phyloP scores from a whole-genome alignment of 1,139 yeast genomes.

The Magnusiomyces ingens region DNA sequence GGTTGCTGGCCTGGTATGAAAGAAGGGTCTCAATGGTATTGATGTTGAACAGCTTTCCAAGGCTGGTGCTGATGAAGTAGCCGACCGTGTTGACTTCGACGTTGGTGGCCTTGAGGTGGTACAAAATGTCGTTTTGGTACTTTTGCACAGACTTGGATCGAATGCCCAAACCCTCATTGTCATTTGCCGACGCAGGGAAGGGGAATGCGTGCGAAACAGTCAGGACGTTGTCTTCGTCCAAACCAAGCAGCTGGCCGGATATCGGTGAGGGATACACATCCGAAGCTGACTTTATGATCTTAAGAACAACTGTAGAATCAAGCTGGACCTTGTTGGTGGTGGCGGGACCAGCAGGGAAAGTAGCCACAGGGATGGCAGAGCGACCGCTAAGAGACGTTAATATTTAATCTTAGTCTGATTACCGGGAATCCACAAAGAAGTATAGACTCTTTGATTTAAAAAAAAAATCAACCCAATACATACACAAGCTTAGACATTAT shows the following conservation, averaged over 20 bases:
- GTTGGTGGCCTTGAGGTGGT: constrained; percentile 55
- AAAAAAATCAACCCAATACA: background rate
- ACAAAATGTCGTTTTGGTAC: constrained; percentile 65
- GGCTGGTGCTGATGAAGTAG: constrained; percentile 68
- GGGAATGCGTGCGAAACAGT: constrained; percentile 54
- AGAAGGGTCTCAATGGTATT: constrained; percentile 62
- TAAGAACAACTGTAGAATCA: constrained; percentile 49
- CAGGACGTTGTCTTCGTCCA: constrained; percentile 47
- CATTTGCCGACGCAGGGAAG: constrained; percentile 47
- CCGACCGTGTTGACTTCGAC: constrained; percentile 73
- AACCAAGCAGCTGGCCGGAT: constrained; percentile 73
- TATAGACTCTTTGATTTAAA: too few relatives aligned
- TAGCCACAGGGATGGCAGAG: constrained; percentile 2
- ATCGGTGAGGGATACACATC: constrained; percentile 60
- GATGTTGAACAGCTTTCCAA: constrained; percentile 60
- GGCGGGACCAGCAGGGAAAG: constrained; percentile 21
- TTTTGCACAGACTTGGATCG: constrained; percentile 52
- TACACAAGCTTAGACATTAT: constrained; percentile 1
- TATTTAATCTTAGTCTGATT: background rate
- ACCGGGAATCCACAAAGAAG: too few relatives aligned
- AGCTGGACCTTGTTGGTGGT: constrained; percentile 26
- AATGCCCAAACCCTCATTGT: constrained; percentile 35
- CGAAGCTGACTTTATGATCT: constrained; percentile 66
- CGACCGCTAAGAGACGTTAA: background rate
- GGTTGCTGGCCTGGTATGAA: constrained; percentile 53